Evolutionary conservation across 768 basidiomycete genomes (phyloP), one percentile per base, ranked within the genome.

Genomic region (Mycena pura): DNA sequence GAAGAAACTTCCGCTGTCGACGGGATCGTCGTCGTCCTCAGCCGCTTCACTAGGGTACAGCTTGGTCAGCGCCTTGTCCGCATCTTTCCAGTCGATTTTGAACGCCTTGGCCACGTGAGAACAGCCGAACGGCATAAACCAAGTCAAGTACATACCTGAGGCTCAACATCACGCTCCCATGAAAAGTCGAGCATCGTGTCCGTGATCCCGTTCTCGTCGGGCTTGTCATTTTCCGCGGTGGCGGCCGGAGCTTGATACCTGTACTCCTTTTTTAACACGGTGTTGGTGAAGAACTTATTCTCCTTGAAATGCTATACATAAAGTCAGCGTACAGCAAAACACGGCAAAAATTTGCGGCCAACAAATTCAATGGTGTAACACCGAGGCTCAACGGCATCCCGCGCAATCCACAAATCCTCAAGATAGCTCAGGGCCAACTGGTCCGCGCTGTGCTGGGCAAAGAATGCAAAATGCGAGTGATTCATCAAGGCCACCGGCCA

Each of bases 361-460:
- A 96, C 95, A 77, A 97, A 94, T 80, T 95, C 90, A 55, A 96
- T 75, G 48, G 88, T 90, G 78, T 89, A 96, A 70, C 88, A 89
- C 68, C 95, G 79, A 57, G 88, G 87, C 73, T 97, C 95, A 40
- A 76, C 74, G 39, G 82, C 68, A 71, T 96, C 88, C 54, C 92
- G 86, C 58, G 78, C 82, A 34, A 96, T 79, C 91, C 94, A 95
- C 21, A 97, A 66, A 68, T 96, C 93, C 70, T 93, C 89, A 59
- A 96, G 79, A 73, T 90, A 92, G 73, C 84, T 88, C 76, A 97
- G 75, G 13, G 95, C 95, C 63, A 87, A 81, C 72, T 89, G 86
- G 76, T 97, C 95, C 19, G 87, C 82, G 52, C 79, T 82, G 72
- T 92, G 91, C 70, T 90, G 88, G 29, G 82, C 82, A 72, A 89